phyloP scores from a whole-genome alignment of 805 yeast species.

The Yueomyces sinensis region DNA sequence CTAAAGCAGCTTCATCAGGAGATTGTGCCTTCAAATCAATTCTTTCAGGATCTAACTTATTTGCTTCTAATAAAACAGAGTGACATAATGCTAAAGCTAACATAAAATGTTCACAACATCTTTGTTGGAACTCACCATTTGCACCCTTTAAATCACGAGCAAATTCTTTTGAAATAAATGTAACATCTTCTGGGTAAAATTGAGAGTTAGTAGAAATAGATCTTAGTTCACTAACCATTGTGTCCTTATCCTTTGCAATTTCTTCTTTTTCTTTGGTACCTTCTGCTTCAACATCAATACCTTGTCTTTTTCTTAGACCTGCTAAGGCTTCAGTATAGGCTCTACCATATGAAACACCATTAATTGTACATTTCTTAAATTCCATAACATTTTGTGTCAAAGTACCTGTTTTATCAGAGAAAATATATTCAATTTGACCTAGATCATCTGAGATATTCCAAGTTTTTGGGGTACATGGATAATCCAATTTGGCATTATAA shows the following conservation, averaged over 20 bases:
- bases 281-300: conserved; percentile 59
- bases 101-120: conserved; percentile 62
- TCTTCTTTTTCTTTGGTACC: conserved; percentile 35
- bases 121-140: conserved; percentile 33
- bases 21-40: conserved; percentile 60
- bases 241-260: conserved; percentile 42
- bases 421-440: conserved; percentile 76
- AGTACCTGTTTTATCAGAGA: conserved; percentile 79
- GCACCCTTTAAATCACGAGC: conserved; percentile 47
- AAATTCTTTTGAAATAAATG: conserved; percentile 56
- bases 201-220: conserved; percentile 27
- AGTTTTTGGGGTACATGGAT: conserved; percentile 72
- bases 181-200: conserved; percentile 44
- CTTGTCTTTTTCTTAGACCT: conserved; percentile 67
- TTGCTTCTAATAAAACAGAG: conserved; percentile 59
- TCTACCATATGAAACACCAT: conserved; percentile 58
- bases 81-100: conserved; percentile 66
- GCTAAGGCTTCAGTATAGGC: conserved; percentile 78
- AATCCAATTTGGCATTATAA: conserved; percentile 58
- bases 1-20: conserved; percentile 81
- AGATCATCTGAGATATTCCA: conserved; percentile 81
- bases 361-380: conserved; percentile 66
- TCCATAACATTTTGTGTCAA: conserved; percentile 79
- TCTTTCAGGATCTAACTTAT: conserved; percentile 44
- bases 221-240: conserved; percentile 40